Evolutionary conservation across 306 rosid genomes (phyloP).

Genomic region (Myrica gale): DNA sequence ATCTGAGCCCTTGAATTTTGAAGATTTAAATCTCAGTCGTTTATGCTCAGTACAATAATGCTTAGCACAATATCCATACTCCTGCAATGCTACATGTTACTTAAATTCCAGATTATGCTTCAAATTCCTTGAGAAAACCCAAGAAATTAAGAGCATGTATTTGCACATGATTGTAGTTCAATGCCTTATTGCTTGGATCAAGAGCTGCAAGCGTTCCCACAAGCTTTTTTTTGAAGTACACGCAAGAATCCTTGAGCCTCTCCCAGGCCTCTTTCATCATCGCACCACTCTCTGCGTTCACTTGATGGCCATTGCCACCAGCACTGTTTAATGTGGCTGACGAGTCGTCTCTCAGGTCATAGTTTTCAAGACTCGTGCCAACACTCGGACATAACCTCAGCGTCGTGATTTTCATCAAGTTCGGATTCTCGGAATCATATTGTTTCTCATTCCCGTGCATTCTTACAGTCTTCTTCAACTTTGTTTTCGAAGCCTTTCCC

Average conservation of each 20-base stretch:
- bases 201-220: slow-evolving; percentile 35
- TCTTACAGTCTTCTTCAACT: not conserved
- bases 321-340: not conserved
- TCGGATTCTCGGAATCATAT: not conserved
- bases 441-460: not conserved
- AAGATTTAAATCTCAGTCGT: too few relatives aligned
- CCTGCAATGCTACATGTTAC: not conserved
- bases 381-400: slow-evolving; percentile 19
- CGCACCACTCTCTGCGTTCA: slow-evolving; percentile 8
- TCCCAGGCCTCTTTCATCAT: slow-evolving; percentile 37
- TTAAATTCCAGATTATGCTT: not conserved
- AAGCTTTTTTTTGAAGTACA: slow-evolving; percentile 19
- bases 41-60: too few relatives aligned
- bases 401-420: not conserved
- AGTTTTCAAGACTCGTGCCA: slow-evolving; percentile 7
- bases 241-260: slow-evolving; percentile 17
- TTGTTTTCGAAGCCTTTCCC: not conserved
- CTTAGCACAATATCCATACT: too few relatives aligned
- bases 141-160: not conserved
- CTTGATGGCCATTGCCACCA: not conserved
- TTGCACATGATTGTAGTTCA: slow-evolving; percentile 31
- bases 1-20: too few relatives aligned
- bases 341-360: not conserved
- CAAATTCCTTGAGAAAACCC: not conserved
- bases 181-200: slow-evolving; percentile 27